These are phyloP conservation scores for Russula virescens DNA, from an alignment of 768 basidiomycete genomes.

Conservation along the genomic window DNA sequence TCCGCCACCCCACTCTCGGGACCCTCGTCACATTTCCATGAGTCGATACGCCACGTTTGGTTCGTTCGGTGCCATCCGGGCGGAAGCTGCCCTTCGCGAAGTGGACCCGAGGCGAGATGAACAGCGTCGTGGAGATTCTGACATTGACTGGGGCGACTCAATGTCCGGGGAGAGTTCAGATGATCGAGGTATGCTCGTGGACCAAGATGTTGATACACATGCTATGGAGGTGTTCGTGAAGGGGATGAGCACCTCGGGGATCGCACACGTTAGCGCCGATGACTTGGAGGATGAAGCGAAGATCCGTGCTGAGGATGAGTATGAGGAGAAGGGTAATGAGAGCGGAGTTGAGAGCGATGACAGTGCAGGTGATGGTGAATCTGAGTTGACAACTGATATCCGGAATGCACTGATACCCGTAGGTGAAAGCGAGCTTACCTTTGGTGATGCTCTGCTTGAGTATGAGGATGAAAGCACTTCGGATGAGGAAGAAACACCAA, in stretches of 20 bases:
- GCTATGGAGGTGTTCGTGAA: slow-evolving; percentile 52
- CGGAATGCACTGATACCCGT: neutral
- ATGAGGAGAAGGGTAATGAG: slow-evolving; percentile 29
- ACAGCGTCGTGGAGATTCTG: slow-evolving; percentile 57
- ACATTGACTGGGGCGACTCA: slow-evolving; percentile 62
- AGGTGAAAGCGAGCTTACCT: neutral
- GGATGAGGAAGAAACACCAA: slow-evolving; percentile 35
- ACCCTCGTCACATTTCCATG: slow-evolving; percentile 17
- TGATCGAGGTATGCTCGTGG: slow-evolving; percentile 38
- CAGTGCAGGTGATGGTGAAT: slow-evolving; percentile 23
- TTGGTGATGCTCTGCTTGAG: slow-evolving; percentile 3
- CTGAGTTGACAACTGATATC: slow-evolving; percentile 22
- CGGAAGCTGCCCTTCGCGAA: slow-evolving; percentile 46
- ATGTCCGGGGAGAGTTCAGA: slow-evolving; percentile 25
- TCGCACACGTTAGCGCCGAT: slow-evolving; percentile 52
- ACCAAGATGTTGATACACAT: slow-evolving; percentile 46
- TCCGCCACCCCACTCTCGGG: slow-evolving; percentile 26
- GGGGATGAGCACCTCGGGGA: slow-evolving; percentile 46
- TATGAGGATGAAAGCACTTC: slow-evolving; percentile 32
- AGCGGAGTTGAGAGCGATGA: slow-evolving; percentile 33
- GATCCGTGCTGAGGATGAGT: slow-evolving; percentile 47
- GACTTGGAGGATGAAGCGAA: slow-evolving; percentile 54
- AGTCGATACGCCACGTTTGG: slow-evolving; percentile 37
- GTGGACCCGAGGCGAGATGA: slow-evolving; percentile 41
- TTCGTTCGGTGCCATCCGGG: slow-evolving; percentile 48